Evolutionary conservation across 2,329 filamentous ascomycete genomes (phyloP), one percentile per base, ranked within the genome.

Genomic region (Fusarium neocosmosporiellum): DNA sequence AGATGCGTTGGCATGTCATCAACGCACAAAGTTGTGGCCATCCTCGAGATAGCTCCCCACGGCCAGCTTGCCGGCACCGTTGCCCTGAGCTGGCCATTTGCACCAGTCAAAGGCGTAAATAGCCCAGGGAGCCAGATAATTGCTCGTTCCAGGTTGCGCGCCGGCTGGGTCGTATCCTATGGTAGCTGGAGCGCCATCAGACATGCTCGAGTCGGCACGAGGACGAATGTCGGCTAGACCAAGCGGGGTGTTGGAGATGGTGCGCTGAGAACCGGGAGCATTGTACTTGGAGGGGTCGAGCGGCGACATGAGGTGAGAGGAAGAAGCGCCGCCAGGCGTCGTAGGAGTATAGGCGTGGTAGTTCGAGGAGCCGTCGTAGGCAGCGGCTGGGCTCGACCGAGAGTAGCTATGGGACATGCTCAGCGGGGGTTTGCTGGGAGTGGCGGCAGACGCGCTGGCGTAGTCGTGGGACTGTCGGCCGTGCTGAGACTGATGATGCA

Each of bases 81-180:
- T 91, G 77, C 84, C 91, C 78, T 94, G 90, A 3, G 96, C 91
- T 18, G 93, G 91, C 96, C 96, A 99, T 83, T 99, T 99, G 86
- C 96, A 99, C 96, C 96, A 99, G 84, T 99, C 96, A 78, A 97
- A 96, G 14, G 96, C 96, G 81, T 98, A 99, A 63, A 97, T 92
- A 16, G 95, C 93, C 94, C 96, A 99, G 0, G 96, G 95, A 6
- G 96, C 95, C 71, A 97, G 85, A 80, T 98, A 98, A 81, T 96
- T 98, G 86, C 94, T 97, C 72, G 96, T 97, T 80, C 93, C 82
- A 80, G 92, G 81, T 82, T 90, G 86, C 70, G 90, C 81, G 79
- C 90, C 89, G 71, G 90, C 89, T 59, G 90, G 86, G 78, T 95
- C 93, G 79, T 92, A 92, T 59, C 89, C 85, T 46, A 87, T 74